phyloP scores from a whole-genome alignment of 257 asterid species.

The Primulina tabacum region DNA sequence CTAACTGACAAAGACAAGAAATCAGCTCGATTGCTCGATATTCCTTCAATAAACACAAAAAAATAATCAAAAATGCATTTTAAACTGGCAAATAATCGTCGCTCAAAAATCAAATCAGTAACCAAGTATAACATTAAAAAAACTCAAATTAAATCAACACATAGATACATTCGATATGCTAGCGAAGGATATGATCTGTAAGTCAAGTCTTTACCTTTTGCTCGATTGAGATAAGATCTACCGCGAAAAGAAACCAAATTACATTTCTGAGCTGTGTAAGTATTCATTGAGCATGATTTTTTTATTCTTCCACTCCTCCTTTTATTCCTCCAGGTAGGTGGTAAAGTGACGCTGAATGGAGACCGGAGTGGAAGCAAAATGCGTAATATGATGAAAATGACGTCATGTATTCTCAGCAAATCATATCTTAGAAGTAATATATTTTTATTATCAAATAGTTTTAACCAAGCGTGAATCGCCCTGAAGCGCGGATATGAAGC shows the following conservation, averaged over 20 bases:
- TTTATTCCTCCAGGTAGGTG: constrained; percentile 21
- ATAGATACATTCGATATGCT: neutral
- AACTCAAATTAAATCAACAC: neutral
- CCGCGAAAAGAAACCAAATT: constrained; percentile 12
- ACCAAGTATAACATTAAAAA: neutral
- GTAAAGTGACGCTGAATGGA: no score
- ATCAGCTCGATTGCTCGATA: constrained; percentile 21
- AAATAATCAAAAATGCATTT: neutral
- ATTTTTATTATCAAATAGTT: no score
- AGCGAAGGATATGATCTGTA: neutral
- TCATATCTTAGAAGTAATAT: no score
- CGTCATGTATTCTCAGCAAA: no score
- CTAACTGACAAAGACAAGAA: neutral
- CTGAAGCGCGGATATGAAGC: no score
- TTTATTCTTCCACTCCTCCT: constrained; percentile 31
- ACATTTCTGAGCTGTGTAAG: constrained; percentile 19
- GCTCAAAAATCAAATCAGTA: constrained; percentile 25
- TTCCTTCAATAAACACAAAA: constrained; percentile 18
- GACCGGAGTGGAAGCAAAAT: no score
- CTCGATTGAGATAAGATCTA: constrained; percentile 34
- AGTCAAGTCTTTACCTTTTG: constrained; percentile 21
- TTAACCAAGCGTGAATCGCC: no score
- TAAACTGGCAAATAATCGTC: constrained; percentile 12
- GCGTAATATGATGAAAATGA: no score
- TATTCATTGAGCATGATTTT: constrained; percentile 21